phyloP scores from a whole-genome alignment of 345 rosid genomes.

The Corymbia maculata region DNA sequence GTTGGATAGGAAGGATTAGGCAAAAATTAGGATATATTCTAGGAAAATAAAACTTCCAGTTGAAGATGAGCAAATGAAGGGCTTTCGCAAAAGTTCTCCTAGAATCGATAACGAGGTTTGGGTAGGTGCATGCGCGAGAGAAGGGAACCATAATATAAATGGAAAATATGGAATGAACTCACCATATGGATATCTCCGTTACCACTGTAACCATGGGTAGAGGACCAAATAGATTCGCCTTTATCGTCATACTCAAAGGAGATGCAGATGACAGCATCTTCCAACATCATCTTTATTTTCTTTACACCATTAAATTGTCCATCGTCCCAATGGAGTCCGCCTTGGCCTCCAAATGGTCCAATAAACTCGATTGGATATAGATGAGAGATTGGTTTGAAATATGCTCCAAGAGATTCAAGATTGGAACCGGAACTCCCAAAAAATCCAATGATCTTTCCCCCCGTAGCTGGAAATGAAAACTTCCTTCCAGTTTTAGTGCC shows the following conservation, averaged over 20 bases:
- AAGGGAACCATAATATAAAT: neutral
- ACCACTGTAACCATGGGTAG: neutral
- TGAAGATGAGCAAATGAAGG: neutral
- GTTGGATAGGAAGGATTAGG: neutral
- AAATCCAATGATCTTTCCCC: neutral
- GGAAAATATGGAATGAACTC: neutral
- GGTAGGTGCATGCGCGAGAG: accelerated
- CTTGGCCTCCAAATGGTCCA: neutral
- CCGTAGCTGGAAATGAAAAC: neutral
- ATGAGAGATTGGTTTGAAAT: neutral
- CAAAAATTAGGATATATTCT: neutral
- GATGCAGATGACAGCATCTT: neutral
- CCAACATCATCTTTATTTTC: neutral
- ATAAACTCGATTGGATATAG: neutral
- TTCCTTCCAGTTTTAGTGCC: neutral
- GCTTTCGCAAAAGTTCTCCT: neutral
- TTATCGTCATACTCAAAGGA: neutral
- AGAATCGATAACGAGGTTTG: neutral
- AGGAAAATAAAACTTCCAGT: neutral
- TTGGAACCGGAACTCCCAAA: neutral
- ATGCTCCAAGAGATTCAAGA: neutral
- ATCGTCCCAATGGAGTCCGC: neutral
- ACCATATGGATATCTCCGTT: neutral
- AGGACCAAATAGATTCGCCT: neutral
- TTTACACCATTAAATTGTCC: neutral